phyloP scores from a whole-genome alignment of 805 yeast species.

The Ogataea allantospora region DNA sequence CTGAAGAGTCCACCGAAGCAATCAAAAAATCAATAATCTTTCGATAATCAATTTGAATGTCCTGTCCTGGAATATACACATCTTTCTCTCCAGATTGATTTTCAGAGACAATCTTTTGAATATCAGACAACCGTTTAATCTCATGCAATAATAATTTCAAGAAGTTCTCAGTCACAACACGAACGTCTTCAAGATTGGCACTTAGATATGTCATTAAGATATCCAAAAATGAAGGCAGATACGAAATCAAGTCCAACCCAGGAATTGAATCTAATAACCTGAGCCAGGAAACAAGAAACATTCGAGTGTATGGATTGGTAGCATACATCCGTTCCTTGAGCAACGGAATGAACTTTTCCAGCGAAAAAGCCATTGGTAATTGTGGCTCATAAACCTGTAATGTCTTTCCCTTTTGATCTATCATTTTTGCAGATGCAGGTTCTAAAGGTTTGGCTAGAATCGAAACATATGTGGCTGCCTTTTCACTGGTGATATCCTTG shows the following conservation, averaged over 20 bases:
- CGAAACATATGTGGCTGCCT: constrained; percentile 84
- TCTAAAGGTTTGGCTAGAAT: constrained; percentile 47
- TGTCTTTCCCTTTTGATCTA: constrained; percentile 58
- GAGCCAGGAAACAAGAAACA: constrained; percentile 91
- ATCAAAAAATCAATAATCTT: constrained; percentile 78
- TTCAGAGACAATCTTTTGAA: constrained; percentile 50
- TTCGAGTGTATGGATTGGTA: constrained; percentile 87
- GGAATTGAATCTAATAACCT: constrained; percentile 91
- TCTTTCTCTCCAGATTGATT: constrained; percentile 43
- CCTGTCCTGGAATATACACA: constrained; percentile 72
- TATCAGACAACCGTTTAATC: constrained; percentile 69
- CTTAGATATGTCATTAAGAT: constrained; percentile 78
- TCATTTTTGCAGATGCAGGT: constrained; percentile 40
- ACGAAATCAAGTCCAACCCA: constrained; percentile 81
- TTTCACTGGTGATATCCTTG: constrained; percentile 93
- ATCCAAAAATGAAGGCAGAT: constrained; percentile 84
- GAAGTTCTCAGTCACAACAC: constrained; percentile 79
- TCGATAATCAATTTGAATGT: constrained; percentile 75
- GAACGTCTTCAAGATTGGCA: constrained; percentile 81
- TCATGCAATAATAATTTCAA: constrained; percentile 76
- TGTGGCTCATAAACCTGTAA: constrained; percentile 60
- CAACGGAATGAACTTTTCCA: constrained; percentile 88
- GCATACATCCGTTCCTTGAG: constrained; percentile 88
- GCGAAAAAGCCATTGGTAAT: constrained; percentile 67
- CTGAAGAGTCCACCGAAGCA: constrained; percentile 73